phyloP scores from a whole-genome alignment of 345 rosid species.

The Salix caprea region DNA sequence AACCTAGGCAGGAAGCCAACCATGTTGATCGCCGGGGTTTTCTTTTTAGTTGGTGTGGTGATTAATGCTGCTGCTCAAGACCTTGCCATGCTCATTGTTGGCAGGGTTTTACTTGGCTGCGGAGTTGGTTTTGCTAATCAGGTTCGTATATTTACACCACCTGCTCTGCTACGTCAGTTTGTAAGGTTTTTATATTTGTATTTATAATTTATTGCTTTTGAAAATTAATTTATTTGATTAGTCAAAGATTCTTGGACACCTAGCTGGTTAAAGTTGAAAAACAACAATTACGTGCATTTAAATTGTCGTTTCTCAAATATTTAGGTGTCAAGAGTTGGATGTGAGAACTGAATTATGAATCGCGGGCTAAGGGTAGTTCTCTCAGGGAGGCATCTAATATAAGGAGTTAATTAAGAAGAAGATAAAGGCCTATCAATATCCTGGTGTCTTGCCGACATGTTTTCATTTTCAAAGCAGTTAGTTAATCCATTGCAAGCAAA shows the following conservation, averaged over 20 bases:
- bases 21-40: constrained; percentile 87
- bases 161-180: not conserved
- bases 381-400: not conserved
- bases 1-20: constrained; percentile 67
- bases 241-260: not conserved
- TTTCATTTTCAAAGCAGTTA: not conserved
- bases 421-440: not conserved
- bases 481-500: not conserved
- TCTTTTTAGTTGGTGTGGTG: constrained; percentile 67
- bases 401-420: not conserved
- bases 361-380: not conserved
- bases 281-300: not conserved
- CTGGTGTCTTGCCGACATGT: not conserved
- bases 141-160: constrained; percentile 24
- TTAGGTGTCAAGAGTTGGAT: not conserved
- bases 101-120: constrained; percentile 82
- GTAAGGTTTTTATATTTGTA: no score
- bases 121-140: constrained; percentile 96
- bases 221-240: not conserved
- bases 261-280: not conserved
- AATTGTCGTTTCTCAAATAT: not conserved
- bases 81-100: constrained; percentile 86
- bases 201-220: not conserved
- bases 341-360: not conserved
- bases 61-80: constrained; percentile 75